Percentiles rank a stretch among this genome's conserved stretches.
phyloP scores from a whole-genome alignment of 2,329 filamentous ascomycete genomes.

The Aspergillus neotritici region DNA sequence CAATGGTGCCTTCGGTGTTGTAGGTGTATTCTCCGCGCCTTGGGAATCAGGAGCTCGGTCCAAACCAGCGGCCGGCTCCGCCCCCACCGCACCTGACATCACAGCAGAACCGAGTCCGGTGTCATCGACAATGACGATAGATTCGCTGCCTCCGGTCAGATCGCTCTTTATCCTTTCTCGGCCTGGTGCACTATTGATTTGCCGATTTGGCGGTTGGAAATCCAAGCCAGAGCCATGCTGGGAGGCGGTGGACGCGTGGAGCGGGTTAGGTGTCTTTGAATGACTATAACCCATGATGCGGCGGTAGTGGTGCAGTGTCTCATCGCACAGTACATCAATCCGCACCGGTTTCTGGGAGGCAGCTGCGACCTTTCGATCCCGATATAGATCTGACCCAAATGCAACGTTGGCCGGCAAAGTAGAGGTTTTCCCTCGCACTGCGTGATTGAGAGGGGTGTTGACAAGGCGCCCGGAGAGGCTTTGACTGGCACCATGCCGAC shows the following conservation, averaged over 20 bases:
- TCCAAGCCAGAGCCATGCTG: conserved; percentile 4
- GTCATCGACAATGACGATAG: conserved; percentile 79
- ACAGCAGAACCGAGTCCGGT: conserved; percentile 40
- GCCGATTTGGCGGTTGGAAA: neutral
- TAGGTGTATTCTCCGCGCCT: conserved; percentile 7
- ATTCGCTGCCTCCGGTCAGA: conserved; percentile 77
- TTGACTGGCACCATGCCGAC: conserved; percentile 36
- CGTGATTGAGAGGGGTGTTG: conserved; percentile 29
- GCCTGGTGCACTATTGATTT: conserved; percentile 5
- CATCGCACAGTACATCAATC: conserved; percentile 77
- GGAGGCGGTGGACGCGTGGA: conserved; percentile 4
- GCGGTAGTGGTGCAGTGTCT: conserved; percentile 72
- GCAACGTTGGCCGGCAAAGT: conserved; percentile 41
- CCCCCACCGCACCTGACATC: conserved; percentile 36
- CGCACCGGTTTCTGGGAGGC: conserved; percentile 51
- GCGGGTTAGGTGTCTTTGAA: conserved; percentile 1
- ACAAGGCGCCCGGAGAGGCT: conserved; percentile 30
- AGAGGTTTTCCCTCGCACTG: conserved; percentile 36
- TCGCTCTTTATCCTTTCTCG: conserved; percentile 42
- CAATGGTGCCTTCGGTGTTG: conserved; percentile 12
- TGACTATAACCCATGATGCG: conserved; percentile 45
- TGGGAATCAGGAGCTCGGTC: conserved; percentile 15
- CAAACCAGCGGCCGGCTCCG: conserved; percentile 7
- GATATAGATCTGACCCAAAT: conserved; percentile 41
- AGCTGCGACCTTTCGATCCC: conserved; percentile 33